Conservation (phyloP, 1,284 basidiomycete species). For the Cryptococcus sp. region DNA sequence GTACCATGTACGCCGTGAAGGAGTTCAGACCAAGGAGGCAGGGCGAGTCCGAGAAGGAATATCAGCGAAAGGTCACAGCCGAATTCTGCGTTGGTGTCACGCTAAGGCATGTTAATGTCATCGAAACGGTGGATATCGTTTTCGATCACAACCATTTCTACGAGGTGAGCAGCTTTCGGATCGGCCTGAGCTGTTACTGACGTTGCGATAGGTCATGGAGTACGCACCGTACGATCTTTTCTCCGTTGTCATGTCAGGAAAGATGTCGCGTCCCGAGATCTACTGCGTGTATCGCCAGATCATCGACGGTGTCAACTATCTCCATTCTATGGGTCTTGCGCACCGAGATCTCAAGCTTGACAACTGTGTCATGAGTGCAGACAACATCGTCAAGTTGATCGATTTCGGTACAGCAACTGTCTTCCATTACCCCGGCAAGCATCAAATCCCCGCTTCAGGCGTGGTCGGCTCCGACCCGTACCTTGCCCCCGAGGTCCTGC, state of each 20-base stretch:
- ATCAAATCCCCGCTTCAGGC: conserved; percentile 77
- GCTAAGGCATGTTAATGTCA: conserved; percentile 93
- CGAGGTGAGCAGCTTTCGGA: conserved; percentile 64
- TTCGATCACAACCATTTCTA: conserved; percentile 97
- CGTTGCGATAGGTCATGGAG: conserved; percentile 82
- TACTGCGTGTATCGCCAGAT: conserved; percentile 99
- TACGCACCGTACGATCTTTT: conserved; percentile 99
- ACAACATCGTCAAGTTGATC: conserved; percentile 97
- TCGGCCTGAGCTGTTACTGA: conserved; percentile 4
- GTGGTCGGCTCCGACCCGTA: conserved; percentile 98
- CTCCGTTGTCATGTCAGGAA: conserved; percentile 98
- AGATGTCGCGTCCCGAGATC: conserved; percentile 96
- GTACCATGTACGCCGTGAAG: conserved; percentile 90
- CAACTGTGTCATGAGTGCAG: conserved; percentile 96
- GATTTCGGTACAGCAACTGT: conserved; percentile 99
- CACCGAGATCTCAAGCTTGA: conserved; percentile 99
- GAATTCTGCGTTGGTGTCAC: conserved; percentile 98
- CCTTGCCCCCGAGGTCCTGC: conserved; percentile 94
- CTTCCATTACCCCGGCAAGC: conserved; percentile 95
- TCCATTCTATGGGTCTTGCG: conserved; percentile 95
- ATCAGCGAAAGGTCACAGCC: conserved; percentile 98
- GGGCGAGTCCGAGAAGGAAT: conserved; percentile 92
- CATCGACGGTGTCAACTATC: conserved; percentile 95
- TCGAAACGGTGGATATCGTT: conserved; percentile 98
- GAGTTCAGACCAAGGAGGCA: conserved; percentile 88